Evolutionary conservation across 352 stramenopile species (phyloP), one percentile per base, ranked within the genome.

Genomic region (Pythium biforme): DNA sequence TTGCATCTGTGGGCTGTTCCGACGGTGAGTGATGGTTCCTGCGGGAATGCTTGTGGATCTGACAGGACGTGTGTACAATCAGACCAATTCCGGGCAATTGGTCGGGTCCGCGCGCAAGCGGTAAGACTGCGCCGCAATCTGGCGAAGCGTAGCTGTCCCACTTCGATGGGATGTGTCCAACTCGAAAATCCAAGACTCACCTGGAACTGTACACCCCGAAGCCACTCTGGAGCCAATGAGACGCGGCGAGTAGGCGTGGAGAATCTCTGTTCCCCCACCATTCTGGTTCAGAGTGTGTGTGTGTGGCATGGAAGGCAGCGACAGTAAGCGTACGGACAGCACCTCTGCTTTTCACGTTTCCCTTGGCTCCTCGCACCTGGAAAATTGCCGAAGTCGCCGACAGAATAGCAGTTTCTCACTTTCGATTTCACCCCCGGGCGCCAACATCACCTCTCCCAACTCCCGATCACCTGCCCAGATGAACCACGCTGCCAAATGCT

Each of bases 401-500:
- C n/a, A 25, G 3, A 4, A 6, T 26, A n/a, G 3, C 19, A 25
- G 40, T 10, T 56, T 45, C 29, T 45, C 49, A 56, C 29, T 56
- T 56, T 22, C 31, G 25, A 3, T 56, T 56, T 46, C 20, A n/a
- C 49, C 31, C 1, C 20, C 26, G 26, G 41, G 48, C 31, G 26
- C 25, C 3, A 1, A 25, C 27, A 33, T 22, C 37, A 41, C 20
- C n/a, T 56, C 49, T 31, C 9, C 31, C n/a, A n/a, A n/a, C n/a
- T 45, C n/a, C 20, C 31, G n/a, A 33, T 25, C 23, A 33, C n/a
- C n/a, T n/a, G n/a, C n/a, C n/a, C n/a, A 20, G 4, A 59, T 59
- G 39, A 48, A 39, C 52, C 19, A 39, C 52, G 22, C 27, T 59
- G 34, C 25, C 19, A 33, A 59, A n/a, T 49, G 52, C 34, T 59